Percentiles rank a stretch among this genome's conserved stretches.
phyloP scores from a whole-genome alignment of 2,329 filamentous ascomycete species.

The Colletotrichum eleusines region DNA sequence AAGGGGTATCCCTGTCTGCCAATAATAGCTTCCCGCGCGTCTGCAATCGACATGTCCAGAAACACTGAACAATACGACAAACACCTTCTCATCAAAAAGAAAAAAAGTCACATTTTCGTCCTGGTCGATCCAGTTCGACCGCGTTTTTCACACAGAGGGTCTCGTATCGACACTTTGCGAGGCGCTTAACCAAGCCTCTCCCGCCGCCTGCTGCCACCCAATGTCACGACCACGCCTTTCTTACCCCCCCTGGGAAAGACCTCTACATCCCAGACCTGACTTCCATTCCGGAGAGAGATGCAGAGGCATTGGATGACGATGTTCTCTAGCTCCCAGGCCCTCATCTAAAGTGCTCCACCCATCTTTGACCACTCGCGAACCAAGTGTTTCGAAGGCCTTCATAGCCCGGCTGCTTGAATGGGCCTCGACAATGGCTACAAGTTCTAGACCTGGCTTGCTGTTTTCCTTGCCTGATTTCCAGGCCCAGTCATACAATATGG shows the following conservation, averaged over 20 bases:
- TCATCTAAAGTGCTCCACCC: slow-evolving; percentile 23
- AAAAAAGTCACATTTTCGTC: not conserved
- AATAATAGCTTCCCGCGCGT: slow-evolving; percentile 43
- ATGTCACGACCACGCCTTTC: slow-evolving; percentile 3
- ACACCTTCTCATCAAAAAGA: slow-evolving; percentile 7
- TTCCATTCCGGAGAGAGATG: not conserved
- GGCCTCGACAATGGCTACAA: slow-evolving; percentile 21
- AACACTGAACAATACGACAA: slow-evolving; percentile 27
- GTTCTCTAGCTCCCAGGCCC: slow-evolving; percentile 26
- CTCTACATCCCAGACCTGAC: not conserved
- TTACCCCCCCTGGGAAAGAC: no score
- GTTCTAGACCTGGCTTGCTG: slow-evolving; percentile 21
- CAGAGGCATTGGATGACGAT: slow-evolving; percentile 30
- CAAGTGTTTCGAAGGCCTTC: slow-evolving; percentile 38
- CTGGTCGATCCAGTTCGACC: not conserved
- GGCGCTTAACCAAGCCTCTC: slow-evolving; percentile 36
- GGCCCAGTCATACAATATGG: slow-evolving; percentile 39
- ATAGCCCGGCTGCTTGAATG: slow-evolving; percentile 35
- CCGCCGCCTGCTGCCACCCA: not conserved
- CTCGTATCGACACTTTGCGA: slow-evolving; percentile 21
- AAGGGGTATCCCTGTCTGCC: slow-evolving; percentile 27
- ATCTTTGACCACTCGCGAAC: slow-evolving; percentile 18
- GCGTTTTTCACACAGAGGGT: slow-evolving; percentile 2
- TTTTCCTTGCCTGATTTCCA: not conserved
- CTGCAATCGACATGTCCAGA: slow-evolving; percentile 29